A percentile compares a stretch with the other conserved stretches of the same genome.
These are phyloP conservation scores for Pyropia yezoensis DNA, from an alignment of 23 red algal genomes.

Conservation along the genomic window DNA sequence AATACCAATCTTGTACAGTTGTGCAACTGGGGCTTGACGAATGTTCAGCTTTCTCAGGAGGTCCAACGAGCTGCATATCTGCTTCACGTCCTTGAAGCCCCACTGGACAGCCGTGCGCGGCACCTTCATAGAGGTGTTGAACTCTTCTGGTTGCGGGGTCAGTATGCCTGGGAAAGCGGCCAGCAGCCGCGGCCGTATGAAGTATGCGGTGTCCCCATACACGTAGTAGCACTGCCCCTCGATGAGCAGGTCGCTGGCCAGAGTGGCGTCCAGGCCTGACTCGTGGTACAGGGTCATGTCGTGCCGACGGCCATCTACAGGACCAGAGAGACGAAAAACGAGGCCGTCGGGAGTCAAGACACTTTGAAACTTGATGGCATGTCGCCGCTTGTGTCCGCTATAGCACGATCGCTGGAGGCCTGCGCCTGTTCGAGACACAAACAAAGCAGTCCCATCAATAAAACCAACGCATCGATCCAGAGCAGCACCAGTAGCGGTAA, in stretches of 20 bases:
- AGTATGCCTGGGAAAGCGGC: neutral
- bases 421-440: neutral
- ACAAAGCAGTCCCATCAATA: slow-evolving; percentile 6
- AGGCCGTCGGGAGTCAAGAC: slow-evolving; percentile 35
- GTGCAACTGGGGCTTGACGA: too few species aligned
- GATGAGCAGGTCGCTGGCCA: neutral
- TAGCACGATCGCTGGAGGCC: slow-evolving; percentile 9
- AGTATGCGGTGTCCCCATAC: slow-evolving; percentile 12
- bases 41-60: neutral
- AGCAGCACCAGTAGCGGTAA: neutral
- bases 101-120: slow-evolving; percentile 11
- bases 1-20: too few species aligned
- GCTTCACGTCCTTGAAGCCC: slow-evolving; percentile 12
- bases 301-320: slow-evolving; percentile 14
- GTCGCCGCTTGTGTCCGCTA: slow-evolving; percentile 17
- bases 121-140: slow-evolving; percentile 12
- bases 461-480: slow-evolving; percentile 16
- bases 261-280: slow-evolving; percentile 3
- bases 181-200: neutral
- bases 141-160: neutral
- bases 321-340: slow-evolving; percentile 20
- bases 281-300: slow-evolving; percentile 11
- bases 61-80: slow-evolving; percentile 3
- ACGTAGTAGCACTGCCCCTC: slow-evolving; percentile 15
- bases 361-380: too few species aligned